Base-by-base conservation (phyloP, 805 yeast species). In the Saccharomycopsis olivae region DNA sequence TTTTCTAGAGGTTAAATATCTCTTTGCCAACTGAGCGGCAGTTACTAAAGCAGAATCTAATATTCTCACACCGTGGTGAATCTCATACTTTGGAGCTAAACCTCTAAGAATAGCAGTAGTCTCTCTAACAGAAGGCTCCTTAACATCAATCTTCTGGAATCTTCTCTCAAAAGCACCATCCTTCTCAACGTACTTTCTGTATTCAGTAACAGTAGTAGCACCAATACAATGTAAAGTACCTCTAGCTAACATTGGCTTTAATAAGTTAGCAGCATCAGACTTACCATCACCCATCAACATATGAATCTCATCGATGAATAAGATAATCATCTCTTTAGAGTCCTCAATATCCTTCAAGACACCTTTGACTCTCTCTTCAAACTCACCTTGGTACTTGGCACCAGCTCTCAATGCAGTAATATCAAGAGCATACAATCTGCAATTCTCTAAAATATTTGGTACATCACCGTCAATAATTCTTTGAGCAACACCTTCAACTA, bases 231-330 rank as follows among this genome's bases (percentile, higher is more conserved):
- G 96, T 55, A 92, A 75, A 38, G 82, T 72, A 52, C 98, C 97
- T 64, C 98, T 78, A 2, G 98, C 96, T 49, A 92, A 73, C 71
- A 94, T 94, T 29, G 98, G 98, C 65, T 92, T 92, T 59, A 92
- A 74, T 54, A 92, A 73, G 61, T 92, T 92, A 30, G 98, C 98
- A 32, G 95, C 95, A 60, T 92, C 98, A 47, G 83, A 77, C 64
- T 88, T 92, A 58, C 98, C 98, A 58, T 92, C 95, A 53, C 98
- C 98, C 98, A 92, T 92, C 51, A 92, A 74, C 96, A 92, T 92
- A 64, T 92, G 98, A 58, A 92, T 92, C 64, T 92, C 98, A 64
- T 92, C 98, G 53, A 92, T 84, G 66, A 92, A 92, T 43, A 92
- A 69, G 48, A 92, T 78, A 49, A 92, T 86, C 74, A 87, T 71